phyloP scores from a whole-genome alignment of 2,329 filamentous ascomycete species.

The Neofusicoccum sp. region DNA sequence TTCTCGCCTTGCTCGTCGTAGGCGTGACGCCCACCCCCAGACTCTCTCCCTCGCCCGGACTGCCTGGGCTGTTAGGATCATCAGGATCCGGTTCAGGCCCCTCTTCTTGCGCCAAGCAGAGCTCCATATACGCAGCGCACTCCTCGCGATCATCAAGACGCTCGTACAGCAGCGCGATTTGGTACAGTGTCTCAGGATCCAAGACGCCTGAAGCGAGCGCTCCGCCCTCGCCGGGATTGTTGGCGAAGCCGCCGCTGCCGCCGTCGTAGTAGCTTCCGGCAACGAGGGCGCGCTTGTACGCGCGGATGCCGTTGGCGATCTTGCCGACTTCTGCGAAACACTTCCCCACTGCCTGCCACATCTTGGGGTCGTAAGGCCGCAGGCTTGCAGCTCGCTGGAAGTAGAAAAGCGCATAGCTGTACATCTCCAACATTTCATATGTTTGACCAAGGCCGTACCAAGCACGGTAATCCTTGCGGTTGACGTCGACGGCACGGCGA shows the following conservation, averaged over 20 bases:
- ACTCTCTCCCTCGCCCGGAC: slow-evolving; percentile 44
- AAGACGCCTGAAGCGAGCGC: slow-evolving; percentile 56
- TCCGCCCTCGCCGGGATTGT: slow-evolving; percentile 43
- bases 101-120: slow-evolving; percentile 89
- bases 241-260: slow-evolving; percentile 53
- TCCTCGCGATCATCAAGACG: slow-evolving; percentile 73
- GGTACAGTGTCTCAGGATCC: slow-evolving; percentile 85
- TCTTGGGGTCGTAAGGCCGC: slow-evolving; percentile 94
- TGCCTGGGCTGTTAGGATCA: slow-evolving; percentile 22
- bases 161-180: slow-evolving; percentile 89
- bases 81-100: slow-evolving; percentile 51
- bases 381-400: slow-evolving; percentile 93
- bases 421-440: slow-evolving; percentile 97
- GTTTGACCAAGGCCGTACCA: slow-evolving; percentile 98
- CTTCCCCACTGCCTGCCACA: slow-evolving; percentile 96
- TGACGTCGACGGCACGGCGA: slow-evolving; percentile 89
- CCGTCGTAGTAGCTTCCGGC: slow-evolving; percentile 84
- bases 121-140: slow-evolving; percentile 90
- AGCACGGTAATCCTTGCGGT: slow-evolving; percentile 91
- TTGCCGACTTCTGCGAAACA: slow-evolving; percentile 89
- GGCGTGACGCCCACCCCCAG: slow-evolving; percentile 78
- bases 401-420: slow-evolving; percentile 95
- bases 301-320: slow-evolving; percentile 86
- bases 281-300: slow-evolving; percentile 85
- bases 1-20: slow-evolving; percentile 84